These are phyloP conservation scores for Hylodesmum podocarpum DNA, from an alignment of 306 rosid species.

Conservation along the genomic window DNA sequence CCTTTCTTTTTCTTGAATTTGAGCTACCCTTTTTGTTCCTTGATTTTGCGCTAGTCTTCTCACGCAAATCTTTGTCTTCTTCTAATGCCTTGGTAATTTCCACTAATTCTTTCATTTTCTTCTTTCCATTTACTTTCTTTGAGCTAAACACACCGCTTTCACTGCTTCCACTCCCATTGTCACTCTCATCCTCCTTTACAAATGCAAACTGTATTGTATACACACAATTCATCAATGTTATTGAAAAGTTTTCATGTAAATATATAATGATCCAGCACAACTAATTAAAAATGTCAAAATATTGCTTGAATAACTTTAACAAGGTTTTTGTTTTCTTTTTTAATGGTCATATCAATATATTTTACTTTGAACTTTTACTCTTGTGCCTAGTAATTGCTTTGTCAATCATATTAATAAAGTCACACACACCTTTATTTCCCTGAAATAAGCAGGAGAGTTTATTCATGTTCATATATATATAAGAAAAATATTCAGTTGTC, in stretches of 20 bases:
- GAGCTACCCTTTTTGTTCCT: background rate
- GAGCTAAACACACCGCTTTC: background rate
- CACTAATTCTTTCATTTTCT: background rate
- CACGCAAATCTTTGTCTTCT: background rate
- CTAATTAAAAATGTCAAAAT: background rate
- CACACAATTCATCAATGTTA: background rate
- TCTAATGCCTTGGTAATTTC: background rate
- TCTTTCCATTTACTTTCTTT: background rate
- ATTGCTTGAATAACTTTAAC: background rate
- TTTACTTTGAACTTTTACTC: background rate
- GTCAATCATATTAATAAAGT: background rate
- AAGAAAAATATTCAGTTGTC: background rate
- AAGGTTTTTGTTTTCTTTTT: background rate
- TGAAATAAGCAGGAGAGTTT: background rate
- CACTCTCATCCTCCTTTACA: constrained; percentile 17
- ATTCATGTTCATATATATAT: background rate
- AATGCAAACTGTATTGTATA: constrained; percentile 25
- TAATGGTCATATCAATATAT: background rate
- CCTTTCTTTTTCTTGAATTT: constrained; percentile 62
- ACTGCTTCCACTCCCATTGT: constrained; percentile 15
- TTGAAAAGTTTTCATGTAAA: background rate
- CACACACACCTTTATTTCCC: background rate
- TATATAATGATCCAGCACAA: background rate
- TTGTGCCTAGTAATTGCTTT: background rate
- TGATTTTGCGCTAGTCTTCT: background rate